Base-by-base conservation (phyloP, 768 basidiomycete genomes). In the Saitozyma podzolica region DNA sequence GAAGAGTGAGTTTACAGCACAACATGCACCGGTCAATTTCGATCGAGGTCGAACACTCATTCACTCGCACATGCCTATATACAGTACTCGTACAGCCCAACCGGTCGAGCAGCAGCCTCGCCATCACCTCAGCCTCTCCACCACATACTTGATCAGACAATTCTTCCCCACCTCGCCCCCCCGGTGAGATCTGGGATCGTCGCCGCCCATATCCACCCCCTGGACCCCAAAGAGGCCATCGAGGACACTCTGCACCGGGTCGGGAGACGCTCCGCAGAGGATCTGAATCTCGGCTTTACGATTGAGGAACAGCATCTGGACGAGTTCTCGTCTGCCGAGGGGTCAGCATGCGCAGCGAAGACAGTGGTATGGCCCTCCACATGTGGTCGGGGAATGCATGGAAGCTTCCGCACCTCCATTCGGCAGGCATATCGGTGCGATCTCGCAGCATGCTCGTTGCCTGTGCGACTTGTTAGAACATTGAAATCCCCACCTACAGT, bases 201-300 rank as follows among this genome's bases (percentile, higher is more conserved):
- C 16, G 17, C 49, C 29, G 29, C n/a, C 29, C 47, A 20, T 20
- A 6, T 1, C 54, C 54, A 40, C 29, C 11, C 13, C 29, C 29
- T 29, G 29, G 29, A 29, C 29, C 29, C 29, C 29, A 29, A 29
- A 29, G 2, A 29, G 5, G 29, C 29, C 29, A 2, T 29, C 29
- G 29, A 29, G 29, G 29, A 29, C 29, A 5, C 5, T 29, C 29
- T 29, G 29, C 29, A 29, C 29, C 29, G 29, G 29, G 29, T 29
- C 29, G 29, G 29, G 6, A 3, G 45, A 47, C 6, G 45, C 45
- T 17, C 45, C 50, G 13, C 49, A 49, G 53, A 67, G 39, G 40
- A 80, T 72, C 65, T 98, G 91, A 52, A 94, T 94, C 79, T 98
- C 95, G 3, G 94, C 94, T 79, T 97, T 97, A 50, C 87, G 86